A percentile compares a stretch with the other conserved stretches of the same genome.
These are phyloP conservation scores for Theobroma cacao DNA, from an alignment of 345 rosid genomes.

Conservation along the genomic window DNA sequence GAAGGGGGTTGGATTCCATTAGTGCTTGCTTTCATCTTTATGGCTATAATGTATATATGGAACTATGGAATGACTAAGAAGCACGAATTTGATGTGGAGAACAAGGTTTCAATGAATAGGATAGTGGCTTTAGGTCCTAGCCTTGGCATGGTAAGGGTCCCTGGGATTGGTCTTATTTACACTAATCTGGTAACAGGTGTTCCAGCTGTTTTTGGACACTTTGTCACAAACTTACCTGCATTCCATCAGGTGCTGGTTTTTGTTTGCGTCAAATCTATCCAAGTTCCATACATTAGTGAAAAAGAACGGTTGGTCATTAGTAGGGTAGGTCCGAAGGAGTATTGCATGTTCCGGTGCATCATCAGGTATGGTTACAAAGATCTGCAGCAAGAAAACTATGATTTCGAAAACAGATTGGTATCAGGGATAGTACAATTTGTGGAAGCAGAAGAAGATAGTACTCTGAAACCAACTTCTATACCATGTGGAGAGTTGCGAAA, in stretches of 20 bases:
- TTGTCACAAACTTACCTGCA: conserved; percentile 77
- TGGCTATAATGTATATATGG: conserved; percentile 76
- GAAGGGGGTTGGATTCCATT: conserved; percentile 90
- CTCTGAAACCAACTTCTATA: neutral
- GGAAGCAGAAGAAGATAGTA: conserved; percentile 41
- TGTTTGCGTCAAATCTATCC: conserved; percentile 77
- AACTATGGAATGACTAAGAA: conserved; percentile 81
- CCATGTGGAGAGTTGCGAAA: conserved; percentile 9
- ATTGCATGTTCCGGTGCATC: conserved; percentile 79
- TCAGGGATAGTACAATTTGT: conserved; percentile 48
- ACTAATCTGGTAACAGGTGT: conserved; percentile 66
- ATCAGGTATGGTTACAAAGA: conserved; percentile 86
- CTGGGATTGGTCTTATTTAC: conserved; percentile 80
- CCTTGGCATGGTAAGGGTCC: conserved; percentile 81
- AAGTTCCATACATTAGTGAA: conserved; percentile 61
- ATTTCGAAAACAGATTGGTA: conserved; percentile 61
- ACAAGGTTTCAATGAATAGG: conserved; percentile 73
- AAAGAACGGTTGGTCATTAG: conserved; percentile 65
- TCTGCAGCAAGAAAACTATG: conserved; percentile 62
- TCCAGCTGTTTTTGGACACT: conserved; percentile 85
- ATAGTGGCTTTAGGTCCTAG: conserved; percentile 68
- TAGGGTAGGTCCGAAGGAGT: conserved; percentile 71
- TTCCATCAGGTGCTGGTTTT: conserved; percentile 78
- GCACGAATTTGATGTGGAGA: conserved; percentile 68
- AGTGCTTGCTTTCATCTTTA: conserved; percentile 47